phyloP scores from a whole-genome alignment of 2,329 filamentous ascomycete genomes.

The Sclerotinia spermophila region DNA sequence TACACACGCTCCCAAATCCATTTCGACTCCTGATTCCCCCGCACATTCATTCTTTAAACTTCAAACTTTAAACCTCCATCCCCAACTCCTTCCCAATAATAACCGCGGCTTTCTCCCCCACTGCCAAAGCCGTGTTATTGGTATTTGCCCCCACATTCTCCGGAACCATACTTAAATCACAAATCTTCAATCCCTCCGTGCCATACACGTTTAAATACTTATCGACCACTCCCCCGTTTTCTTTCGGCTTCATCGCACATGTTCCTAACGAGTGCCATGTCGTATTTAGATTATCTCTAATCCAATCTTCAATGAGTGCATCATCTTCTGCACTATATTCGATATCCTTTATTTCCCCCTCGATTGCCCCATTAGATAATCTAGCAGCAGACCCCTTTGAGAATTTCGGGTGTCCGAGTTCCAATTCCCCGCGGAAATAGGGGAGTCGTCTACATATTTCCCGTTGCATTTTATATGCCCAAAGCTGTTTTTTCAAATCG shows the following conservation, averaged over 20 bases:
- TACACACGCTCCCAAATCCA: background rate
- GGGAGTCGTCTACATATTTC: slow-evolving; percentile 56
- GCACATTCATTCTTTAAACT: slow-evolving; percentile 19
- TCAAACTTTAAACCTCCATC: slow-evolving; percentile 30
- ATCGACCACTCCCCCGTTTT: slow-evolving; percentile 42
- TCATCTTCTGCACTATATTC: slow-evolving; percentile 36
- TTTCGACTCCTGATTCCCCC: background rate
- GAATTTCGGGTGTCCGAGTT: slow-evolving; percentile 45
- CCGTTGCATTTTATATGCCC: slow-evolving; percentile 63
- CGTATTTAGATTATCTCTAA: slow-evolving; percentile 41
- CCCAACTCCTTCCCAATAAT: slow-evolving; percentile 42
- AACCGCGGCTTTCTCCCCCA: slow-evolving; percentile 43
- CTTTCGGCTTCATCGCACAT: slow-evolving; percentile 40
- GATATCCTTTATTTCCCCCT: slow-evolving; percentile 40
- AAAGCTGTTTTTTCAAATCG: slow-evolving; percentile 57
- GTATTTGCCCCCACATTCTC: slow-evolving; percentile 45
- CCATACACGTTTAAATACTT: slow-evolving; percentile 41
- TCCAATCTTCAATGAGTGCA: slow-evolving; percentile 42
- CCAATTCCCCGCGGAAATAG: slow-evolving; percentile 47
- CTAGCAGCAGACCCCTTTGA: slow-evolving; percentile 41
- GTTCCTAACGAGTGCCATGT: slow-evolving; percentile 44
- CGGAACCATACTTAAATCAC: slow-evolving; percentile 40
- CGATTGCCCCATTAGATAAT: slow-evolving; percentile 27
- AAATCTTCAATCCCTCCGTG: slow-evolving; percentile 41
- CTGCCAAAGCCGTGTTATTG: slow-evolving; percentile 44